Evolutionary conservation across 768 basidiomycete genomes (phyloP), one percentile per base, ranked within the genome.

Genomic region (Auricularia sp.): DNA sequence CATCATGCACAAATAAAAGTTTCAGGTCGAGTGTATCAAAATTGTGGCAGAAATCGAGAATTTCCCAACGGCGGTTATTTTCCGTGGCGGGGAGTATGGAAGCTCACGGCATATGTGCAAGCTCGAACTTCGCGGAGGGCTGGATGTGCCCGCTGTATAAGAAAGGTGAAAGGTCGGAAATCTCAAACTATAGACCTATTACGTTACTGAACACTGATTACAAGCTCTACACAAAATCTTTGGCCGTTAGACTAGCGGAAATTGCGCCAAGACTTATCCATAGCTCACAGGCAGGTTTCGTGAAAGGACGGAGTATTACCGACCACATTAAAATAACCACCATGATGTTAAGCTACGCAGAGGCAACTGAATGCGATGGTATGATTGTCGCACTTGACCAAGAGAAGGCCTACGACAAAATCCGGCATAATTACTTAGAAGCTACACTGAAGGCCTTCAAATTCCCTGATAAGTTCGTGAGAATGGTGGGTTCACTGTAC

Each of bases 171-270:
- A 3, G 18, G 24, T 7, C 37, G 3, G 36, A 64, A 1, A 67
- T 70, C n/a, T 45, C 45, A 21, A 71, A 70, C 63, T 71, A 71
- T 58, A 21, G 70, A 1, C 70, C 70, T 3, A 70, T 71, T 2
- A 69, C 70, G 16, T 39, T 71, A 2, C 66, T 72, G 1, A 70
- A 70, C 44, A 64, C 65, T 0, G 71, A 72, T 36, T 71, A 69
- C 54, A 72, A 72, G 58, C 11, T 73, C 3, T 58, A 68, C 8
- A 73, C 72, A 0, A 69, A 69, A 54, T 42, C 34, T 0, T 33
- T 71, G 0, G 39, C 66, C 0, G 18, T 56, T 0, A 65, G 67
- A 63, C 67, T 73, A 2, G n/a, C 58, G 2, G 4, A 18, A 14
- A 14, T 14, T 7, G 58, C 58, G 1, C 1, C 16, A 1, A 61